A percentile compares a stretch with the other conserved stretches of the same genome.
Conservation (phyloP, 2,329 filamentous ascomycete genomes). For the Fusarium illudens region DNA sequence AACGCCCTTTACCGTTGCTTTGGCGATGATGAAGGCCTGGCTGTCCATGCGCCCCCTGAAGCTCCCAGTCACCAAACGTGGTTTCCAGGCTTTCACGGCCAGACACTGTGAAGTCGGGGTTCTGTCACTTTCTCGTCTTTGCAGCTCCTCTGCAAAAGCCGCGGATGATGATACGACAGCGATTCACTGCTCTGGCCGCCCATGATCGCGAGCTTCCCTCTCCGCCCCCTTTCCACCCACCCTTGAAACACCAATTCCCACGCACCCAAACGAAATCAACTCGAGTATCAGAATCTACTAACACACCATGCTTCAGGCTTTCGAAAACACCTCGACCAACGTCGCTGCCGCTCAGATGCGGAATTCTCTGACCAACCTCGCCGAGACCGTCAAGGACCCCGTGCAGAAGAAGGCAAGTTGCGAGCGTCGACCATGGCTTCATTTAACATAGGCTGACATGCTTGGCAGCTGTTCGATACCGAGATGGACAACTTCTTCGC, state of each 20-base stretch:
- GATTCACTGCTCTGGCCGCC: slow-evolving; percentile 3
- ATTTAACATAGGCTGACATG: slow-evolving; percentile 7
- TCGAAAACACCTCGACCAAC: slow-evolving; percentile 98
- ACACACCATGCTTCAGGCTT: slow-evolving; percentile 70
- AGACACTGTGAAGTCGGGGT: background rate
- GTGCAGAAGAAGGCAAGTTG: slow-evolving; percentile 79
- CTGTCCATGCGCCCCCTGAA: background rate
- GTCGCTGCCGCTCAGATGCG: slow-evolving; percentile 99
- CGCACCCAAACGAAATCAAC: background rate
- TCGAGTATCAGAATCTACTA: slow-evolving; percentile 32
- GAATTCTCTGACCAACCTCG: slow-evolving; percentile 91
- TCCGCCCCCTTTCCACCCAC: background rate
- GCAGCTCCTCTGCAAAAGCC: background rate
- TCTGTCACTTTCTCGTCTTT: background rate
- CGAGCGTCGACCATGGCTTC: background rate
- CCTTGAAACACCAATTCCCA: background rate
- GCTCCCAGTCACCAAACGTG: background rate
- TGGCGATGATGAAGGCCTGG: slow-evolving; percentile 2
- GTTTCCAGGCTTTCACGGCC: background rate
- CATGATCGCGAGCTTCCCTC: background rate
- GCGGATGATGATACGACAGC: background rate
- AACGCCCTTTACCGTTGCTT: background rate
- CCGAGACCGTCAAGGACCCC: slow-evolving; percentile 87
- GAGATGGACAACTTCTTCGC: slow-evolving; percentile 99
- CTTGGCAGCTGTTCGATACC: slow-evolving; percentile 84